Base-by-base conservation (phyloP, 495 filamentous ascomycete species). In the Penicillium herquei region DNA sequence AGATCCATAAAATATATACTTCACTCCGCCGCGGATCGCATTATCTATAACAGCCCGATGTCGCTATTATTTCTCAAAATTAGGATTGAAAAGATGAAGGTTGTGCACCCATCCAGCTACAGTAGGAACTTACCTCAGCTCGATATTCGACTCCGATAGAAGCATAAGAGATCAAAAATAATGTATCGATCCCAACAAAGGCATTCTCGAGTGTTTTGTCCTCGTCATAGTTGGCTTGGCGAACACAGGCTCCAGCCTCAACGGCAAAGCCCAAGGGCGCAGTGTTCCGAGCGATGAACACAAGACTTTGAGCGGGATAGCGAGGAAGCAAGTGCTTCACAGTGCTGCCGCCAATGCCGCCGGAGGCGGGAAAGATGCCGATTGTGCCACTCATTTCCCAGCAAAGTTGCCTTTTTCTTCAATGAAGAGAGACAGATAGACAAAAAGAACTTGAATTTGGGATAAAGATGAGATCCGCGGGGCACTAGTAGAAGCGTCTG, bases 1-100 rank as follows among this genome's bases (percentile, higher is more conserved):
- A 8, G 82, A 86, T 5, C 81, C 81, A 76, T 90, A 91, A 66
- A 83, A 85, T 42, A 90, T 76, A 58, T 88, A 80, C 50, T 70
- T 72, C 5, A 89, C 83, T 30, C 83, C 83, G 1, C 74, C 81
- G 10, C 66, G 68, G 2, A 70, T 63, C 0, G 86, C 87, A 3
- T 83, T 81, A 51, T 84, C 70, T 18, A 89, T 81, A 3, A 82
- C 85, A 83, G 33, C 52, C 67, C 75, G 75, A 11, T 45, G 17
- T 10, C 8, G 5, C 7, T 4, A 17, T 62, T 39, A 51, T 42
- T 39, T 42, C 42, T 10, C 31, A 1, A 34, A 34, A 12, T n/a
- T n/a, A n/a, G n/a, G n/a, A n/a, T n/a, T n/a, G n/a, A n/a, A n/a
- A n/a, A n/a, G n/a, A n/a, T n/a, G n/a, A n/a, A n/a, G n/a, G n/a